Evolutionary conservation across 1,139 yeast species (phyloP), one percentile per base, ranked within the genome.

Genomic region (Hansenula anomala): DNA sequence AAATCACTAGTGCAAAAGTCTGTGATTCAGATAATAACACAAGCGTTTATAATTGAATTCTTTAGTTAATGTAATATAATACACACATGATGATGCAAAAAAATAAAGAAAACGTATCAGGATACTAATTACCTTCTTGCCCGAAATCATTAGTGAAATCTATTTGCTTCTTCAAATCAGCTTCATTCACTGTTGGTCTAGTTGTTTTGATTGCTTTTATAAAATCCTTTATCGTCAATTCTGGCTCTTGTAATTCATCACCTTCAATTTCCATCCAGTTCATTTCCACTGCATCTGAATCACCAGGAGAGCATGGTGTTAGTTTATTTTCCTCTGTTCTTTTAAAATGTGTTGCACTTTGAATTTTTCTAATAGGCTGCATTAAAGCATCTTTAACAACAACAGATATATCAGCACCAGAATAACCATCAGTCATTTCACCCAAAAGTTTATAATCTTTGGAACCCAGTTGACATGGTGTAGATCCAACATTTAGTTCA

Each of bases 251-350:
- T 39, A 94, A 69, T 60, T 90, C 94, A 53, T 92, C 95, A 8
- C 95, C 84, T 36, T 77, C 94, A 33, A 94, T 76, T 46, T 88
- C 92, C 75, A 85, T 79, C 98, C 98, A 94, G 55, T 77, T 80
- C 87, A 86, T 83, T 59, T 94, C 99, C 33, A 65, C 60, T 0
- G 98, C 97, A 12, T 78, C 89, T 4, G 63, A 63, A 49, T 88
- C 97, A 12, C 99, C 99, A 0, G 99, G 99, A 0, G 97, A 89
- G 56, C 98, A 94, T 1, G 98, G 98, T 15, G 92, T 87, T 37
- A 78, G 72, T 58, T 77, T 75, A 58, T 36, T 67, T 65, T 19
- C 58, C 1, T 61, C 58, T 5, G 59, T 52, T 40, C 73, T 70
- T 55, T 84, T 86, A 67, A 94, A 94, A 67, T 94, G 99, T 0